Percentiles rank a stretch among this genome's conserved stretches.
Evolutionary conservation across 768 basidiomycete species (phyloP).

Genomic region (Bullera alba): DNA sequence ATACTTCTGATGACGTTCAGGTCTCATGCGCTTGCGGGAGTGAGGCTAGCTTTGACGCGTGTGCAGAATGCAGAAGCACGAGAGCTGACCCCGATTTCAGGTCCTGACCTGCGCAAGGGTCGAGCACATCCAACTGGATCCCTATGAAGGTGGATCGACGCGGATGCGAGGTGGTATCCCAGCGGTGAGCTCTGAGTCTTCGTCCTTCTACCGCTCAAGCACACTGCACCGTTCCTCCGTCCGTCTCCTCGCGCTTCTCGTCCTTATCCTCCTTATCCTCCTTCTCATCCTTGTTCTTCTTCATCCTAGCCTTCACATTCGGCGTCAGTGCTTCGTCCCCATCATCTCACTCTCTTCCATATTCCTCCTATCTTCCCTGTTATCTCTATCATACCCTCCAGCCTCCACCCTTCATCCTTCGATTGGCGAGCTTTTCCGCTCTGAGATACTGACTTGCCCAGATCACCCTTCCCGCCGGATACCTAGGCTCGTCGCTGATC

Average conservation of each 20-base stretch:
- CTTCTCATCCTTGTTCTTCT: too few relatives aligned
- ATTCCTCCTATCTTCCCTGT: too few relatives aligned
- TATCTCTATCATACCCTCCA: too few relatives aligned
- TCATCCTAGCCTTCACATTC: too few relatives aligned
- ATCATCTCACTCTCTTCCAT: too few relatives aligned
- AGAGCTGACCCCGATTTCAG: conserved; percentile 6
- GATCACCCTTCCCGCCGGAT: conserved; percentile 45
- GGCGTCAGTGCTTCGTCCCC: too few relatives aligned
- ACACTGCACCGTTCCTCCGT: too few relatives aligned
- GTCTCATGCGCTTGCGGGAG: conserved; percentile 44
- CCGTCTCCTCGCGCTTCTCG: too few relatives aligned
- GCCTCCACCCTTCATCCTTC: neutral
- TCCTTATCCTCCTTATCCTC: too few relatives aligned
- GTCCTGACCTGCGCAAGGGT: conserved; percentile 27
- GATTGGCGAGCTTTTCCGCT: neutral
- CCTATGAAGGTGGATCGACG: conserved; percentile 45
- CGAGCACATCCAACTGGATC: conserved; percentile 39
- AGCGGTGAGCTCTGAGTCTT: conserved; percentile 20
- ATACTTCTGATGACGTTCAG: conserved; percentile 10
- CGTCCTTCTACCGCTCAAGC: neutral
- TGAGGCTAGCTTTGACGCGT: conserved; percentile 10
- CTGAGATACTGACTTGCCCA: conserved; percentile 1
- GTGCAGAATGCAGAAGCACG: neutral
- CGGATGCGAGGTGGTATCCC: conserved; percentile 47
- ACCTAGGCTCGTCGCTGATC: conserved; percentile 43